Base-by-base conservation (phyloP, 495 filamentous ascomycete genomes). In the Aspergillus hancockii region DNA sequence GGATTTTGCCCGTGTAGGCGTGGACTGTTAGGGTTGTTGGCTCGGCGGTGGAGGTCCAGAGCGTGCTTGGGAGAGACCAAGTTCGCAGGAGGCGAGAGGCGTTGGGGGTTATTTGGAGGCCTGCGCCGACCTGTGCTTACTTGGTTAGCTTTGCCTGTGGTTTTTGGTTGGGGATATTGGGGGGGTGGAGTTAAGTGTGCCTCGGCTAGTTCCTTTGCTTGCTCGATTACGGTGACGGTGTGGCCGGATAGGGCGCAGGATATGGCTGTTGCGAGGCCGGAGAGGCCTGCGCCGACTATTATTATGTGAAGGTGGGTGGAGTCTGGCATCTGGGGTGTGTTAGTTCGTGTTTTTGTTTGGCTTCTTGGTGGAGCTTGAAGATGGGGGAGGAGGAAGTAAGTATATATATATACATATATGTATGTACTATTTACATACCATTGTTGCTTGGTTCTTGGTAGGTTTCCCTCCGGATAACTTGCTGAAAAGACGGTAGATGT, bases 191-290 rank as follows among this genome's bases (percentile, higher is more conserved):
- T 5, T 3, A 38, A 19, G 34, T 18, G 21, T 9, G 38, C 80
- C 64, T 88, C 84, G 30, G 77, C 80, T n/a, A 89, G 76, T 30
- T 81, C 78, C 47, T 74, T 68, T n/a, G 85, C 84, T 52, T 80
- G 74, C 66, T 91, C 88, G 50, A 90, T 76, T 13, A 91, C 75
- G 1, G 71, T 65, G 18, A 90, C 85, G 12, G 67, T 60, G 70
- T 90, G 88, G 16, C 87, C 87, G 8, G 82, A 74, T 14, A 84
- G 76, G 7, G 79, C 75, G 60, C 79, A 73, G 12, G 83, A 75
- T 61, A 90, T 88, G 6, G 88, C 87, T 0, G 86, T 80, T 16
- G 80, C 81, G 19, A 91, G 77, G 5, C 88, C 88, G 40, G 82
- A 81, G n/a, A 91, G 79, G 30, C 75, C 75, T 14, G 75, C 74